These are phyloP conservation scores for Achaetomium macrosporum DNA, from an alignment of 2,329 filamentous ascomycete species.

Conservation along the genomic window DNA sequence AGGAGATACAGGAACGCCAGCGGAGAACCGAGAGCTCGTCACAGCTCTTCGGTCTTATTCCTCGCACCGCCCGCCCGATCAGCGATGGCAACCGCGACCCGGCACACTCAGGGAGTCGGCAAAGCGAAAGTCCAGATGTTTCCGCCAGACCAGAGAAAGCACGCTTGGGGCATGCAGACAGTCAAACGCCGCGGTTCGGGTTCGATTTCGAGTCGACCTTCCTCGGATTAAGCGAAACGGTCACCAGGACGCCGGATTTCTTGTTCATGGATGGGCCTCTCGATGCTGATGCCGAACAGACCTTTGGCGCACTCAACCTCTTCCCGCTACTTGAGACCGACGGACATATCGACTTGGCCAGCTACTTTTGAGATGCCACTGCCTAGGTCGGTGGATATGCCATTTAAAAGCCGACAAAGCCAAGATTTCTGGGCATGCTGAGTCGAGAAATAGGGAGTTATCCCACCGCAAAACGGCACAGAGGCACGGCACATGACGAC, in stretches of 20 bases:
- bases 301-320: slow-evolving; percentile 41
- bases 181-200: slow-evolving; percentile 14
- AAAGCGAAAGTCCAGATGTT: not conserved
- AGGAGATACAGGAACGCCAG: slow-evolving; percentile 41
- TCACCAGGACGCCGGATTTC: slow-evolving; percentile 39
- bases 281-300: slow-evolving; percentile 37
- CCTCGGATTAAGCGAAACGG: slow-evolving; percentile 30
- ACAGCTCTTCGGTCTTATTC: slow-evolving; percentile 46
- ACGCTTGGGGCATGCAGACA: not conserved
- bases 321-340: slow-evolving; percentile 47
- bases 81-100: not conserved
- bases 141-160: not conserved
- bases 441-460: too few species aligned
- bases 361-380: slow-evolving; percentile 29
- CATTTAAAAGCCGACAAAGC: too few species aligned
- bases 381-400: too few species aligned
- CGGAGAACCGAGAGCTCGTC: slow-evolving; percentile 46
- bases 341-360: slow-evolving; percentile 47
- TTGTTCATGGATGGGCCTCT: slow-evolving; percentile 35
- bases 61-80: slow-evolving; percentile 23
- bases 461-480: too few species aligned
- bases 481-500: too few species aligned
- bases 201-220: slow-evolving; percentile 25
- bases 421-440: too few species aligned
- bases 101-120: not conserved